Conservation (phyloP, 208 protist species). For the Herpetomonas samuelpessoai region DNA sequence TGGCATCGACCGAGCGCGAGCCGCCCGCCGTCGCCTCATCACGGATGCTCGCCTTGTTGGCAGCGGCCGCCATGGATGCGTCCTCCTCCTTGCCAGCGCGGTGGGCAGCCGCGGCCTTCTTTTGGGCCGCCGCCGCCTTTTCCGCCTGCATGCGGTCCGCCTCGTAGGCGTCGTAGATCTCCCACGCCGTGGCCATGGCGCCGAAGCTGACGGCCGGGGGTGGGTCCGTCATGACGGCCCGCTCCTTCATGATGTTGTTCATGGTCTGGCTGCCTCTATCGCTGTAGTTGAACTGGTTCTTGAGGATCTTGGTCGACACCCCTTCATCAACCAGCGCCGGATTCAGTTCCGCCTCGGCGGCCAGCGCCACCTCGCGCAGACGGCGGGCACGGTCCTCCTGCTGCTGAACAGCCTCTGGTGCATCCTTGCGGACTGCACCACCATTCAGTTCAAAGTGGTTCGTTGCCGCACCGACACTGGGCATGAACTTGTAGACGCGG, state of each 20-base stretch:
- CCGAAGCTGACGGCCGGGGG: conserved; percentile 89
- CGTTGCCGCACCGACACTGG: conserved; percentile 84
- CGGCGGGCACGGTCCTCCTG: conserved; percentile 78
- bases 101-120: conserved; percentile 55
- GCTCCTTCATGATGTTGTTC: conserved; percentile 85
- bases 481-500: conserved; percentile 84
- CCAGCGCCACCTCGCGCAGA: conserved; percentile 61
- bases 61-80: conserved; percentile 16
- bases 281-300: conserved; percentile 98
- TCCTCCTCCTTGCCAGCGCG: conserved; percentile 82
- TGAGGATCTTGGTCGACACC: conserved; percentile 87
- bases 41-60: conserved; percentile 21
- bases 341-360: conserved; percentile 82
- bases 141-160: conserved; percentile 87
- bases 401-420: conserved; percentile 87
- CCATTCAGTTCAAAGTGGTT: conserved; percentile 87
- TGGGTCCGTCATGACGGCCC: conserved; percentile 90
- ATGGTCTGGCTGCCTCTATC: conserved; percentile 96
- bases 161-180: conserved; percentile 96
- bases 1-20: conserved; percentile 23
- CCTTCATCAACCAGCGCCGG: conserved; percentile 79
- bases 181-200: conserved; percentile 90
- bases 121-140: conserved; percentile 62
- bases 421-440: conserved; percentile 74
- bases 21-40: conserved; percentile 5